These are phyloP conservation scores for Aspergillus asperescens DNA, from an alignment of 495 filamentous ascomycete species.

Conservation along the genomic window DNA sequence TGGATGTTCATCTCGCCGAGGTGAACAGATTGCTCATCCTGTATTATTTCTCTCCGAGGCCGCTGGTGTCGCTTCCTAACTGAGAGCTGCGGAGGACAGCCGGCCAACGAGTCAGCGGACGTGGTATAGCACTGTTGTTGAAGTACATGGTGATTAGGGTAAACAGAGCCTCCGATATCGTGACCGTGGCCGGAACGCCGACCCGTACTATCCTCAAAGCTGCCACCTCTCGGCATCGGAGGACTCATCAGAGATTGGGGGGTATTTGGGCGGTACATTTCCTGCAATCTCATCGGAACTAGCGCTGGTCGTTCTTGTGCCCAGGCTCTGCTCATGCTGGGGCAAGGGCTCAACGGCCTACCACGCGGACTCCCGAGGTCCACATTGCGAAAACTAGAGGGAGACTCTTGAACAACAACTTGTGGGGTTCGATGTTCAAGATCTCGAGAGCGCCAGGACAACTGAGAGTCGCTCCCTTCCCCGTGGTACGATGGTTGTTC, in stretches of 20 bases:
- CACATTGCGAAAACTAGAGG: slow-evolving; percentile 4
- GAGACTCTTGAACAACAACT: not conserved
- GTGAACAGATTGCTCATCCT: slow-evolving; percentile 25
- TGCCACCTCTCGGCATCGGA: not conserved
- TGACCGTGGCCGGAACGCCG: not conserved
- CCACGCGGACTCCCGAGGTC: slow-evolving; percentile 7
- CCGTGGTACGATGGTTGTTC: not conserved
- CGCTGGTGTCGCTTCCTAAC: slow-evolving; percentile 27
- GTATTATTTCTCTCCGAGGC: slow-evolving; percentile 7
- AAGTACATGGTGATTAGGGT: slow-evolving; percentile 1
- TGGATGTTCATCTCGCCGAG: slow-evolving; percentile 34
- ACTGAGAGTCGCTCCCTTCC: slow-evolving; percentile 2
- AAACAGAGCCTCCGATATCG: not conserved
- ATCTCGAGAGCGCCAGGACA: slow-evolving; percentile 8
- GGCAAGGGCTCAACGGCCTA: slow-evolving; percentile 11
- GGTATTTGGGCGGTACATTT: not conserved
- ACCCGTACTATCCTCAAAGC: slow-evolving; percentile 1
- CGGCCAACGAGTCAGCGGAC: slow-evolving; percentile 23
- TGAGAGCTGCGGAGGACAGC: slow-evolving; percentile 17
- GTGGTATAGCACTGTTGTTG: slow-evolving; percentile 9
- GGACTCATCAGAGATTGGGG: not conserved
- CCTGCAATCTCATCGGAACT: not conserved
- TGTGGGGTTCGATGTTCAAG: slow-evolving; percentile 6
- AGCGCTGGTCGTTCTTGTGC: slow-evolving; percentile 1
- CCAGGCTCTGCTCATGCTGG: not conserved